Percentiles rank a stretch among this genome's conserved stretches.
Evolutionary conservation across 371 early-diverging fungal genomes (phyloP).

Genomic region (Rhizomucor pusillus): DNA sequence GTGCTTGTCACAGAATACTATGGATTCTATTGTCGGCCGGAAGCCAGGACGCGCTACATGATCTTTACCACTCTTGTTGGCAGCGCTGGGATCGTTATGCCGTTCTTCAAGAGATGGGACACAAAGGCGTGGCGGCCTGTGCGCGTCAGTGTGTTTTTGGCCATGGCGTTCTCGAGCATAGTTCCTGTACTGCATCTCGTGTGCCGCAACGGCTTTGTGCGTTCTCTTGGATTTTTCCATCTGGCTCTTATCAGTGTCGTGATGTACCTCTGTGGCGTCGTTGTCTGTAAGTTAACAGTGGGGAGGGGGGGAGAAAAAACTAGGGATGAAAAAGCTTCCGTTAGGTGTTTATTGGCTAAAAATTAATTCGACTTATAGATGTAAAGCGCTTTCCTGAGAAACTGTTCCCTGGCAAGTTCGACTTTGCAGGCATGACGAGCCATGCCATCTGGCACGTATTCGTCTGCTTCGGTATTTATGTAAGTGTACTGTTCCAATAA

Average conservation of each 20-base stretch:
- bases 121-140: constrained; percentile 51
- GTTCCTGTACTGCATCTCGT: constrained; percentile 59
- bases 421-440: constrained; percentile 65
- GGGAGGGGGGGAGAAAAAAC: background rate
- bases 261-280: constrained; percentile 58
- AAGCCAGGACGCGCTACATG: constrained; percentile 46
- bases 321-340: background rate
- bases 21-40: constrained; percentile 61
- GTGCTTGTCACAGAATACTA: constrained; percentile 61
- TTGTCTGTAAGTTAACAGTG: constrained; percentile 25
- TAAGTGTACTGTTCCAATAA: constrained; percentile 15
- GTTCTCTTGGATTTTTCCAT: constrained; percentile 46
- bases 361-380: constrained; percentile 29
- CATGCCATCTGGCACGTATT: constrained; percentile 81
- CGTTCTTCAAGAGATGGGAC: constrained; percentile 59
- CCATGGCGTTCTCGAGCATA: constrained; percentile 60
- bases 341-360: no score
- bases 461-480: constrained; percentile 64
- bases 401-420: constrained; percentile 73
- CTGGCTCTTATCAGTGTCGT: constrained; percentile 48
- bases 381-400: constrained; percentile 73
- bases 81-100: constrained; percentile 55
- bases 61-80: constrained; percentile 57
- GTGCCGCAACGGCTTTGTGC: constrained; percentile 36
- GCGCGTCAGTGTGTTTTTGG: constrained; percentile 59